phyloP scores from a whole-genome alignment of 2,329 filamentous ascomycete species.

The Ophiobolus disseminans region DNA sequence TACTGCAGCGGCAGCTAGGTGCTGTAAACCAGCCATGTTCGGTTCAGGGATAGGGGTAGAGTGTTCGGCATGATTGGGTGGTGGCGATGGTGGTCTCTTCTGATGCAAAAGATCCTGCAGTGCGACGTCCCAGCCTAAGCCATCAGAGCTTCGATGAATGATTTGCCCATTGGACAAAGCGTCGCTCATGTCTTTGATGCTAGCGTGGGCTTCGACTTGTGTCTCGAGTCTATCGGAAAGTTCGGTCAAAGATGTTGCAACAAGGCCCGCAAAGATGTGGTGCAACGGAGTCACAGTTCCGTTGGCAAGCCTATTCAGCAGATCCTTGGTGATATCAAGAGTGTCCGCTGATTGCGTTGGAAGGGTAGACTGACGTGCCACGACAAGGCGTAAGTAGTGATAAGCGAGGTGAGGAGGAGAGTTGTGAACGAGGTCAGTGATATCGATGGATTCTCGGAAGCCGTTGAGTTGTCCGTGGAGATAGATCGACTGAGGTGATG shows the following conservation, averaged over 20 bases:
- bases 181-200: slow-evolving; percentile 47
- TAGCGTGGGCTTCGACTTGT: slow-evolving; percentile 44
- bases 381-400: slow-evolving; percentile 46
- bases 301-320: slow-evolving; percentile 35
- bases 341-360: slow-evolving; percentile 32
- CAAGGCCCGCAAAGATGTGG: slow-evolving; percentile 46
- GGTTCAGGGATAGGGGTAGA: slow-evolving; percentile 35
- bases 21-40: slow-evolving; percentile 49
- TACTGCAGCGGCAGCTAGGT: slow-evolving; percentile 49
- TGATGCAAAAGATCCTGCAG: slow-evolving; percentile 42
- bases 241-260: slow-evolving; percentile 44
- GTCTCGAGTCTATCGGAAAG: slow-evolving; percentile 45
- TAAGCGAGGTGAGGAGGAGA: slow-evolving; percentile 44
- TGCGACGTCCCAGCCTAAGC: slow-evolving; percentile 45
- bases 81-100: slow-evolving; percentile 34
- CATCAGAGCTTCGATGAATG: slow-evolving; percentile 37
- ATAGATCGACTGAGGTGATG: slow-evolving; percentile 35
- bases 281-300: slow-evolving; percentile 42
- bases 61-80: slow-evolving; percentile 30
- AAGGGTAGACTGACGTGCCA: slow-evolving; percentile 36
- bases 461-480: slow-evolving; percentile 40
- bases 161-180: slow-evolving; percentile 43
- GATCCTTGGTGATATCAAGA: slow-evolving; percentile 35
- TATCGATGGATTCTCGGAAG: slow-evolving; percentile 42
- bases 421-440: slow-evolving; percentile 35